These are phyloP conservation scores for Yamadazyma nakazawae DNA, from an alignment of 805 yeast genomes.

Conservation along the genomic window DNA sequence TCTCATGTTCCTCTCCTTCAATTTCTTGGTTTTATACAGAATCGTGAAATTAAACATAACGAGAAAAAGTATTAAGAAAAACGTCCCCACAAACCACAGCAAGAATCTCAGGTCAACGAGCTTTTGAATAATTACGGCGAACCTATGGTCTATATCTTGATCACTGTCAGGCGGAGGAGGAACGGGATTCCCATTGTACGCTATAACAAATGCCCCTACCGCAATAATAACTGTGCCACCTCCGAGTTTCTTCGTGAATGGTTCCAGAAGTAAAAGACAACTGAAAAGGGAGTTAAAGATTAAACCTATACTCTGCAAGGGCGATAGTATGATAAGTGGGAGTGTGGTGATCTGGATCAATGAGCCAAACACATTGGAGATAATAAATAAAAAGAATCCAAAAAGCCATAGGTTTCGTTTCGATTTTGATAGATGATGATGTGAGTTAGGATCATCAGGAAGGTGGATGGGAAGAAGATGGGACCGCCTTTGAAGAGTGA, in stretches of 20 bases:
- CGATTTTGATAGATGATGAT: conserved; percentile 26
- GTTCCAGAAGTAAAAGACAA: conserved; percentile 67
- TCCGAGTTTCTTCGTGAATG: conserved; percentile 54
- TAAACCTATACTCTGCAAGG: conserved; percentile 83
- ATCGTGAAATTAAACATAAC: conserved; percentile 20
- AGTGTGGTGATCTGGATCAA: conserved; percentile 79
- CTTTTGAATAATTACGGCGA: conserved; percentile 40
- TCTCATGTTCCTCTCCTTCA: conserved; percentile 4
- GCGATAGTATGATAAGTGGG: conserved; percentile 76
- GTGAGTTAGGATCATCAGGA: conserved; percentile 17
- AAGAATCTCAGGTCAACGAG: conserved; percentile 46
- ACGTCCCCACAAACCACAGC: conserved; percentile 50
- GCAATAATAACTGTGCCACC: conserved; percentile 67
- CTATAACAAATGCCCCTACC: conserved; percentile 74
- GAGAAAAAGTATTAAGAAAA: conserved; percentile 24
- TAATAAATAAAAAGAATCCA: conserved; percentile 68
- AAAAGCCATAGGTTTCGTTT: conserved; percentile 66
- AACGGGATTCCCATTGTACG: conserved; percentile 59
- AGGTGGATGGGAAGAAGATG: conserved; percentile 43
- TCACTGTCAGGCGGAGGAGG: conserved; percentile 20
- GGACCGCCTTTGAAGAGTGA: conserved; percentile 77
- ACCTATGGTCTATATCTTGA: conserved; percentile 23
- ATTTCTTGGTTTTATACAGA: conserved; percentile 14
- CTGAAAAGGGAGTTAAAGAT: conserved; percentile 75
- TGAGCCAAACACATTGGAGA: conserved; percentile 77